These are phyloP conservation scores for Podaxis pistillaris DNA, from an alignment of 768 basidiomycete genomes.

Conservation along the genomic window DNA sequence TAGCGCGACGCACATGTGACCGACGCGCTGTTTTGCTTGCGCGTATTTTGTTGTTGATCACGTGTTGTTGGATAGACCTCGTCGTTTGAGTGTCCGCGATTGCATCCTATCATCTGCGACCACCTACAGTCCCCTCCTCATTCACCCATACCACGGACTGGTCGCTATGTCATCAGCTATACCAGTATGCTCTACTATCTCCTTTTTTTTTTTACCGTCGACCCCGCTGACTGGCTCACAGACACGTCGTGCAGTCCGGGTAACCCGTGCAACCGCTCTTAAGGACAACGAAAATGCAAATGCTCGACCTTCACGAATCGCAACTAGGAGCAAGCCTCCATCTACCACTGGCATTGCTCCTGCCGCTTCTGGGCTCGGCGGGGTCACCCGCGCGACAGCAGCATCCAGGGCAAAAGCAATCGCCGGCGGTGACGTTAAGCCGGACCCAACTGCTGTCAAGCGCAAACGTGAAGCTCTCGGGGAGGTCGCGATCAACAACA, in stretches of 20 bases:
- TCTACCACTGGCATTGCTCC: conserved; percentile 38
- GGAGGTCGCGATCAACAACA: conserved; percentile 63
- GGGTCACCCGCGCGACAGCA: conserved; percentile 50
- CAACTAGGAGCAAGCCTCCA: conserved; percentile 61
- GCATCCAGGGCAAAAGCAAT: conserved; percentile 15
- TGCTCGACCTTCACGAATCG: conserved; percentile 57
- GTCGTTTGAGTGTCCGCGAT: conserved; percentile 23
- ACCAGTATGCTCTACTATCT: conserved; percentile 33
- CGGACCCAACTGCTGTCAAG: conserved; percentile 56
- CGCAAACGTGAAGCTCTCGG: conserved; percentile 80
- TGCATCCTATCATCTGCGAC: conserved; percentile 27
- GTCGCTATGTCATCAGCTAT: conserved; percentile 45
- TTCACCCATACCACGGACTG: conserved; percentile 21
- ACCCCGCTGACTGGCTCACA: conserved; percentile 26
- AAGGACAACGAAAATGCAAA: conserved; percentile 79
- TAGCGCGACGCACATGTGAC: conserved; percentile 34
- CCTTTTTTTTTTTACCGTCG: conserved; percentile 14
- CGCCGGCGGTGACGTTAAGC: conserved; percentile 25
- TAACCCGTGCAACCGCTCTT: conserved; percentile 41
- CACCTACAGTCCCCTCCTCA: conserved; percentile 19
- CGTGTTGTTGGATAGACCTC: conserved; percentile 42
- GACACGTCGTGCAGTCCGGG: conserved; percentile 72
- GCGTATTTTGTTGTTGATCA: conserved; percentile 25
- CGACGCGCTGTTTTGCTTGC: conserved; percentile 28
- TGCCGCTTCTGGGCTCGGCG: conserved; percentile 30